Evolutionary conservation across 2,329 filamentous ascomycete genomes (phyloP), one percentile per base, ranked within the genome.

Genomic region (Aspergillus aculeatinus): DNA sequence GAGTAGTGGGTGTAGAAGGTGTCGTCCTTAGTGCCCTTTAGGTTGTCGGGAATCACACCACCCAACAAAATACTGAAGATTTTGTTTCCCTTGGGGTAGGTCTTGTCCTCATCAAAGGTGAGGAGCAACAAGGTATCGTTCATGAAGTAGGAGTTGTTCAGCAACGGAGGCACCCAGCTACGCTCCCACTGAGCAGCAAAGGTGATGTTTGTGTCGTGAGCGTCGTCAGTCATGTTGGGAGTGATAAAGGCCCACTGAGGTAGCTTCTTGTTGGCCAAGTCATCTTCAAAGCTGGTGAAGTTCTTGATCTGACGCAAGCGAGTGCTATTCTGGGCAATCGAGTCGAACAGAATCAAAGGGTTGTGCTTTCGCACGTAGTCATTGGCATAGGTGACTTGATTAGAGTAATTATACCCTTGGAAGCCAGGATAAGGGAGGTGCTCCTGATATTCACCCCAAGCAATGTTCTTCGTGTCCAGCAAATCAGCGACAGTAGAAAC

Each of bases 361-460:
- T 93, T 92, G 79, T 95, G 91, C 78, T 95, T 94, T 70, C 91
- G 87, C 7, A 94, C 90, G 72, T 95, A 95, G 77, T 89, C 86
- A 68, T 92, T 90, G 52, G 83, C 82, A 31, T 84, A 83, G 2
- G 83, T 90, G 66, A 61, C 42, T 50, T 67, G 65, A 52, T 85
- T 91, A 58, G 85, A 80, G 72, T 81, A 91, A 1, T 77, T 79
- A 23, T 75, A 74, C 48, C 89, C 90, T 74, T 90, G 82, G 74
- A 86, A 94, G 11, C 91, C 91, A 4, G 85, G 82, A 75, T 87
- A 92, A 6, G 90, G 91, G 83, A 89, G 82, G 69, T 91, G 87
- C 72, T 95, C 90, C 72, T 93, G 85, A 76, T 94, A 95, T 64
- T 87, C 79, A 58, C 80, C 88, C 88, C 88, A 91, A 2, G 83